Base-by-base conservation (phyloP, 768 basidiomycete species). In the Pilatotrama ljubarskyi region DNA sequence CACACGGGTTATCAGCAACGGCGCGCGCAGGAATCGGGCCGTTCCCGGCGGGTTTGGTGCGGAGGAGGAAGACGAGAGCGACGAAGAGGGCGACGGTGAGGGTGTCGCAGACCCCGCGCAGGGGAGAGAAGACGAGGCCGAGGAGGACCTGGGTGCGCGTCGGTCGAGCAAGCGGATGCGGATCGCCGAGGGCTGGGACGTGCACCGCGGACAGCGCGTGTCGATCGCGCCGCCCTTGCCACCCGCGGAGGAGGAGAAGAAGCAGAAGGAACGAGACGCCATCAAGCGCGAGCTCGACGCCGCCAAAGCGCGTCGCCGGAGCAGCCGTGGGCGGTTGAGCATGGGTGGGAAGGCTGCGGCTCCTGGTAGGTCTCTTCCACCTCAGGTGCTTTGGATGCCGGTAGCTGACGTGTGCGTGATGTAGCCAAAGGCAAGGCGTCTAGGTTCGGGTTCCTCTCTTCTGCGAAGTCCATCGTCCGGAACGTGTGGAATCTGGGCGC, bases 401-500 rank as follows among this genome's bases (percentile, higher is more conserved):
- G 7, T 25, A 36, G 22, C 51, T 55, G 35, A 61, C 15, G 36
- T 38, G 50, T 44, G 52, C 72, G 5, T 57, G 24, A 51, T 55
- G 62, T 65, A 77, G 73, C 68, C 51, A 78, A 77, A 68, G 75
- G 64, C 22, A 83, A 83, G 64, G 74, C 83, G 1, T 77, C 84
- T 4, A 82, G 84, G 37, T 84, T 90, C 58, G 90, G 88, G 1
- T 90, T 92, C 75, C 71, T 92, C 6, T 80, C 85, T 8, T 76
- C 79, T 20, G 85, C 90, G 8, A 91, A 90, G 70, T 82, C 83
- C 0, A 74, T 91, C 3, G 89, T 91, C 4, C 77, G 80, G 65
- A 88, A 81, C 63, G 88, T 92, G 0, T 91, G 88, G 88, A 85
- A 84, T 65, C 78, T 87, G 64, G 83, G 80, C 24, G 74, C 70